Evolutionary conservation across 345 rosid species (phyloP).

Genomic region (Punica granatum): DNA sequence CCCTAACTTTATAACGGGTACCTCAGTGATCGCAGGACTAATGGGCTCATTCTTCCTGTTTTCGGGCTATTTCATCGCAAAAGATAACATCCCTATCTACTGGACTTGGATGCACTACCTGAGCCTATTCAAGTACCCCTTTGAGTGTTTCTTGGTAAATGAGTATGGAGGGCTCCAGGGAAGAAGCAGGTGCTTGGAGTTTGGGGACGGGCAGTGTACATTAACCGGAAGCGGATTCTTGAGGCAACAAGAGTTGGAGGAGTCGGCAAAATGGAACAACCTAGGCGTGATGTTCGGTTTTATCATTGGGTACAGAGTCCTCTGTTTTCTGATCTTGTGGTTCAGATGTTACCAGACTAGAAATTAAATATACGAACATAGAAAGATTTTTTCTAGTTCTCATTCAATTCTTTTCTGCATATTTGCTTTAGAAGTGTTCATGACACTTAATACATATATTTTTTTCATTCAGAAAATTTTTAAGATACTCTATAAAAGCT

Average conservation of each 20-base stretch:
- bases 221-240: slow-evolving; percentile 43
- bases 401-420: background rate
- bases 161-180: slow-evolving; percentile 63
- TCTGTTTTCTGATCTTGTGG: slow-evolving; percentile 68
- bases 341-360: slow-evolving; percentile 52
- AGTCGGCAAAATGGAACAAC: slow-evolving; percentile 71
- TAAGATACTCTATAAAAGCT: background rate
- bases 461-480: background rate
- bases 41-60: slow-evolving; percentile 94
- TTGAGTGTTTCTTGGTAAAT: slow-evolving; percentile 69
- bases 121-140: slow-evolving; percentile 79
- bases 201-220: slow-evolving; percentile 26
- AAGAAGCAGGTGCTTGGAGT: slow-evolving; percentile 29
- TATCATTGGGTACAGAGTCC: slow-evolving; percentile 64
- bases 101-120: slow-evolving; percentile 87
- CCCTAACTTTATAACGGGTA: slow-evolving; percentile 92
- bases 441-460: background rate
- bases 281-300: slow-evolving; percentile 64
- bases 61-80: slow-evolving; percentile 71
- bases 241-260: slow-evolving; percentile 45
- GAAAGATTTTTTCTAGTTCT: background rate
- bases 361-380: slow-evolving; percentile 22
- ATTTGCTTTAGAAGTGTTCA: background rate
- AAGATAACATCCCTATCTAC: slow-evolving; percentile 60
- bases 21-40: slow-evolving; percentile 75